Conservation (phyloP, 2,329 filamentous ascomycete species). For the Hysterium pulicare region DNA sequence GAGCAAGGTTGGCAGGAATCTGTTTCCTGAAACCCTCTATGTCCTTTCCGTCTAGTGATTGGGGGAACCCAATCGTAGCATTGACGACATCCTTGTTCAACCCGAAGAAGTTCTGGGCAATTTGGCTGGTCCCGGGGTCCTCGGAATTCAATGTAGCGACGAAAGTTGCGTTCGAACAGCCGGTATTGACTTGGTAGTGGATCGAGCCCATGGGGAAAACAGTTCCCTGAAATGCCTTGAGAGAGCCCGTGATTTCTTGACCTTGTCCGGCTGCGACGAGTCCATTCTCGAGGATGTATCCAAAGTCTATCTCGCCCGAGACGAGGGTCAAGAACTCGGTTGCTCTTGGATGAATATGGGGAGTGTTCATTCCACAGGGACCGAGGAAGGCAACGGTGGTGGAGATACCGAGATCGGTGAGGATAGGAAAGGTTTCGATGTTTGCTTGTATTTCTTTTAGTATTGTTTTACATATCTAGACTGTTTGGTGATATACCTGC, state of each 20-base stretch:
- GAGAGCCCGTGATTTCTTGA: slow-evolving; percentile 39
- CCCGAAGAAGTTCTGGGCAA: slow-evolving; percentile 45
- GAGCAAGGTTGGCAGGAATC: slow-evolving; percentile 49
- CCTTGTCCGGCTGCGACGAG: slow-evolving; percentile 31
- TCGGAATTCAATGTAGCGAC: slow-evolving; percentile 44
- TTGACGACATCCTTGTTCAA: slow-evolving; percentile 35
- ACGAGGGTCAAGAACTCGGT: slow-evolving; percentile 48
- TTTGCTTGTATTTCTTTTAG: too few species aligned
- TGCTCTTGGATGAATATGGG: slow-evolving; percentile 48
- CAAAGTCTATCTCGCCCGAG: slow-evolving; percentile 41
- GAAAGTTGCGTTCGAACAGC: slow-evolving; percentile 43
- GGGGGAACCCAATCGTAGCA: slow-evolving; percentile 37
- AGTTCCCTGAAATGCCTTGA: slow-evolving; percentile 44
- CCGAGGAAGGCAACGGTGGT: slow-evolving; percentile 39
- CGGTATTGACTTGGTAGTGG: slow-evolving; percentile 49
- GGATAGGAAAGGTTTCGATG: slow-evolving; percentile 39
- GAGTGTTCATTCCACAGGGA: slow-evolving; percentile 48
- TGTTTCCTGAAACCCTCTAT: slow-evolving; percentile 33
- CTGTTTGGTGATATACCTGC: too few species aligned
- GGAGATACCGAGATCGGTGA: slow-evolving; percentile 37
- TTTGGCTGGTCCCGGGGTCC: slow-evolving; percentile 41
- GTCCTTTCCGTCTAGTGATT: slow-evolving; percentile 30
- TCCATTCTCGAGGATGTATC: slow-evolving; percentile 48
- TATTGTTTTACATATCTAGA: too few species aligned
- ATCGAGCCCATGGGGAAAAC: slow-evolving; percentile 47